phyloP scores from a whole-genome alignment of 2,329 filamentous ascomycete genomes.

The Penicillium sp. region DNA sequence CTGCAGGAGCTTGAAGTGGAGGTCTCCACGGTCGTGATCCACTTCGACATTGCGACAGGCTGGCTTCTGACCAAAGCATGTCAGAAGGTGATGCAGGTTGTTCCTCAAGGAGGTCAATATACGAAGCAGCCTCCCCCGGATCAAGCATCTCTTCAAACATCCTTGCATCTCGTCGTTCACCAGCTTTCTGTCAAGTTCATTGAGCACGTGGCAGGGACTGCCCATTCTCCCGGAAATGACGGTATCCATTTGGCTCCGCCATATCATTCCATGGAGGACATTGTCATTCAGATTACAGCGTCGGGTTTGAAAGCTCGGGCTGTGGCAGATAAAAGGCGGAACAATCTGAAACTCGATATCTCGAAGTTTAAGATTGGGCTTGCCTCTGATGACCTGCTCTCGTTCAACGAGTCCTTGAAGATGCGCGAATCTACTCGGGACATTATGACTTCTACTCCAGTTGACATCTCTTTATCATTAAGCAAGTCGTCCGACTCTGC shows the following conservation, averaged over 20 bases:
- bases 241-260: slow-evolving; percentile 15
- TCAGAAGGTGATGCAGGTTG: slow-evolving; percentile 29
- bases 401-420: slow-evolving; percentile 50
- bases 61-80: slow-evolving; percentile 41
- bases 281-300: slow-evolving; percentile 32
- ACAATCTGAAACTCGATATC: slow-evolving; percentile 31
- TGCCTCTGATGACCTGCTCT: slow-evolving; percentile 50
- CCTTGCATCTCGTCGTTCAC: slow-evolving; percentile 28
- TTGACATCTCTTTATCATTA: slow-evolving; percentile 42
- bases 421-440: slow-evolving; percentile 49
- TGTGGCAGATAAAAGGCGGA: slow-evolving; percentile 18
- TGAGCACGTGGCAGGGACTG: slow-evolving; percentile 34
- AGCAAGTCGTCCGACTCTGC: slow-evolving; percentile 29
- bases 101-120: slow-evolving; percentile 11
- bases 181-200: slow-evolving; percentile 38
- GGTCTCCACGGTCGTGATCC: slow-evolving; percentile 29
- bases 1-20: slow-evolving; percentile 30
- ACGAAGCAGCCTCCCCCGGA: slow-evolving; percentile 6
- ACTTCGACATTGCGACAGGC: slow-evolving; percentile 42
- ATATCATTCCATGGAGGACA: slow-evolving; percentile 28
- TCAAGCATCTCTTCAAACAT: slow-evolving; percentile 7
- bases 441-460: slow-evolving; percentile 33
- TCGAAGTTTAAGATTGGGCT: slow-evolving; percentile 50
- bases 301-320: slow-evolving; percentile 28
- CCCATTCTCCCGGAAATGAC: slow-evolving; percentile 22